These are phyloP conservation scores for Pythium plurisporium DNA, from an alignment of 352 stramenopile genomes.

Conservation along the genomic window DNA sequence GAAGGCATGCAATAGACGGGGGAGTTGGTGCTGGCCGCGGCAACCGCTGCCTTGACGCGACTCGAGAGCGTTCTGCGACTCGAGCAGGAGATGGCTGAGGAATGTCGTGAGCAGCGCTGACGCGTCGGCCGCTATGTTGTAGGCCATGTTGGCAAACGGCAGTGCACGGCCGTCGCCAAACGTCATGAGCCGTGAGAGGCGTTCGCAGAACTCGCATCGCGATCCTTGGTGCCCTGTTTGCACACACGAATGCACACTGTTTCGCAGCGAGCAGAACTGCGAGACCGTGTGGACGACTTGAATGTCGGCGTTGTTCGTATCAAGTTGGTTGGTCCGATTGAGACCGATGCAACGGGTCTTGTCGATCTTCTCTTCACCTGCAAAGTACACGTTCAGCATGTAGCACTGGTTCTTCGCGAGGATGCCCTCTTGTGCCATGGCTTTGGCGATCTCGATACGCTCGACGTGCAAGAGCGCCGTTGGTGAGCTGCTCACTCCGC, in stretches of 20 bases:
- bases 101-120: neutral
- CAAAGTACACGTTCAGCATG: neutral
- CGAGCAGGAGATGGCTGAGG: neutral
- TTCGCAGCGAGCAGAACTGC: slow-evolving; percentile 8
- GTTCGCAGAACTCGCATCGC: slow-evolving; percentile 8
- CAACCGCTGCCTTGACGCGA: neutral
- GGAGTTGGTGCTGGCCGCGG: neutral
- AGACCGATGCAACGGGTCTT: neutral
- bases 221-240: slow-evolving; percentile 1
- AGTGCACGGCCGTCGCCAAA: neutral
- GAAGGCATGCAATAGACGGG: neutral
- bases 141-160: neutral
- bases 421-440: neutral
- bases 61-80: neutral
- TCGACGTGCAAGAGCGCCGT: neutral
- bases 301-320: neutral
- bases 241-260: slow-evolving; percentile 11
- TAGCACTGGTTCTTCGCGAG: neutral
- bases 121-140: neutral
- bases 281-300: neutral
- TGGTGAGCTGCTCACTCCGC: neutral
- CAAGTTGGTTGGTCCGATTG: neutral
- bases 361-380: too few relatives aligned
- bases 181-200: neutral
- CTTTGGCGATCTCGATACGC: neutral